A percentile compares a stretch with the other conserved stretches of the same genome.
Conservation (phyloP, 192 early-diverging fungal species). For the Thamnidium elegans region DNA sequence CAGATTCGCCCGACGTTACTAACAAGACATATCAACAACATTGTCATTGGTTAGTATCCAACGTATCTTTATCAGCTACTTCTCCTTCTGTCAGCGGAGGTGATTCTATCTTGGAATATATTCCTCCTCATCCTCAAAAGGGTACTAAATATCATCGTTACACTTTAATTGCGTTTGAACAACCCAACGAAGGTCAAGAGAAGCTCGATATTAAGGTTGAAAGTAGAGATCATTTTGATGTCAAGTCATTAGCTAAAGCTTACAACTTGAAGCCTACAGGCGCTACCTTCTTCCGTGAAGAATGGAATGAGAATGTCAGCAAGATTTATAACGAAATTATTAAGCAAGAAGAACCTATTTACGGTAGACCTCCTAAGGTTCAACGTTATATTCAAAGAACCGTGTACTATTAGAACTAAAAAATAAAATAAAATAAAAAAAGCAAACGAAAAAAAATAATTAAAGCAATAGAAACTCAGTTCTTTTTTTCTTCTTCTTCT, state of each 20-base stretch:
- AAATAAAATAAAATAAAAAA: too few species aligned
- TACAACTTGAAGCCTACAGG: slow-evolving; percentile 45
- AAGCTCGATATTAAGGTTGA: slow-evolving; percentile 43
- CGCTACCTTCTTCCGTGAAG: slow-evolving; percentile 54
- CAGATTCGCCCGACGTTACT: slow-evolving; percentile 61
- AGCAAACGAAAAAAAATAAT: too few species aligned
- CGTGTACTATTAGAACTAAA: slow-evolving; percentile 21
- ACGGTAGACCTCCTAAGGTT: slow-evolving; percentile 49
- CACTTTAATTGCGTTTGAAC: slow-evolving; percentile 62
- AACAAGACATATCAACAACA: slow-evolving; percentile 65
- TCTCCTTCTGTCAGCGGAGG: slow-evolving; percentile 42
- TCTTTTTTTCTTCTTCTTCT: too few species aligned
- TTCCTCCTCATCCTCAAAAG: slow-evolving; percentile 75
- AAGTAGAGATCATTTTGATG: slow-evolving; percentile 27
- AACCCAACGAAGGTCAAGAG: slow-evolving; percentile 50
- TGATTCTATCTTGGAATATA: slow-evolving; percentile 52
- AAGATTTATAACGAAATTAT: slow-evolving; percentile 52
- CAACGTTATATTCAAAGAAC: slow-evolving; percentile 46
- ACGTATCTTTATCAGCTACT: slow-evolving; percentile 59
- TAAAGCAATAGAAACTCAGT: too few species aligned
- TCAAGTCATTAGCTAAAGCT: slow-evolving; percentile 34
- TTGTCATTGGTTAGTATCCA: slow-evolving; percentile 73
- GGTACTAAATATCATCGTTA: slow-evolving; percentile 77
- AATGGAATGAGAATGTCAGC: slow-evolving; percentile 51
- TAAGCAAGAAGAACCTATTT: slow-evolving; percentile 43